Evolutionary conservation across 108 stramenopile genomes (phyloP), one percentile per base, ranked within the genome.

Genomic region (Cyclostephanos invisitatus): DNA sequence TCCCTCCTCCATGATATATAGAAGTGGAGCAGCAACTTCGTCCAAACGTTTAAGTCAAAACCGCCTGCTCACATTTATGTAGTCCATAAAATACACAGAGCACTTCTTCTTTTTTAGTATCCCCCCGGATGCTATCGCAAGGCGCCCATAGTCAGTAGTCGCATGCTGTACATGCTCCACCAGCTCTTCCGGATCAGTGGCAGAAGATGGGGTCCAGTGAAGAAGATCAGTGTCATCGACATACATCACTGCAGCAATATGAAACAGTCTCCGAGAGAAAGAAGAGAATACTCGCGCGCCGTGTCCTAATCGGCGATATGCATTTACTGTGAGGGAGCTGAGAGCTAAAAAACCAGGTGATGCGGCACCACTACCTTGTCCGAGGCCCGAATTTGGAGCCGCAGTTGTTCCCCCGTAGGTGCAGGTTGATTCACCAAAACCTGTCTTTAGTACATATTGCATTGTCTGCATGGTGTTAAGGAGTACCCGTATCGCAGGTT

Each of bases 341-440:
- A 56, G 27, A 22, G 50, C 47, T 14, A 56, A 28, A 46, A 65
- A 73, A 0, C 50, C 72, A 14, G 72, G 24, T 3, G 50, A 50
- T 2, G 51, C 28, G 24, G 63, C 63, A 0, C 64, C 62, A 29
- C 65, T 73, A 10, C 72, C 72, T 20, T 73, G 72, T 5, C 64
- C 64, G 7, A 51, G 48, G 12, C 72, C 72, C 38, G 46, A 57
- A 18, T n/a, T 27, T 2, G 72, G 72, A 2, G 37, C 22, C 2
- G 1, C 49, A 0, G 7, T 2, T 1, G 51, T 64, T 1, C 72
- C 63, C 4, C 72, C 72, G 50, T 51, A 73, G 2, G 5, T 38
- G 0, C 1, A 4, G 3, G 3, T 0, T 5, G 42, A 27, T 2
- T 64, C 15, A 0, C 63, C 72, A 55, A 55, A 67, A 5, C 56